Evolutionary conservation across 1,139 yeast genomes (phyloP).

Genomic region (Suhomyces choctaworum): DNA sequence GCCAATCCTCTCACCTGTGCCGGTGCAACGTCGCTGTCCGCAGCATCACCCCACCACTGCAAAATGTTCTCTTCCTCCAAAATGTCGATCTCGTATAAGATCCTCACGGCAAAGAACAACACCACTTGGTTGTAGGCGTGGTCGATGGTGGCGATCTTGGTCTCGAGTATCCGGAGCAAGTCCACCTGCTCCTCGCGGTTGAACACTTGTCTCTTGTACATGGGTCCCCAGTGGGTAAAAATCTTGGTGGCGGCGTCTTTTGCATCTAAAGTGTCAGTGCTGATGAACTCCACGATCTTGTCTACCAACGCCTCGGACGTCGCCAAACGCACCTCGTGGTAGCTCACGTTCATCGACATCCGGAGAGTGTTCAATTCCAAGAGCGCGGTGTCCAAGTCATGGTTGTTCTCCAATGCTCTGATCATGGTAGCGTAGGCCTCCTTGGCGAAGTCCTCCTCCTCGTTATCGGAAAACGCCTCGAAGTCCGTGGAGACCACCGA

Average conservation of each 20-base stretch:
- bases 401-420: constrained; percentile 88
- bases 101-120: constrained; percentile 62
- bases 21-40: constrained; percentile 43
- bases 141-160: constrained; percentile 38
- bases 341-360: constrained; percentile 96
- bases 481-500: constrained; percentile 43
- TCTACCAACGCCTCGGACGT: constrained; percentile 71
- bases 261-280: constrained; percentile 71
- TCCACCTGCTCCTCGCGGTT: constrained; percentile 77
- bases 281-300: constrained; percentile 68
- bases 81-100: constrained; percentile 77
- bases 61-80: constrained; percentile 78
- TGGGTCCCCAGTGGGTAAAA: constrained; percentile 75
- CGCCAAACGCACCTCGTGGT: constrained; percentile 87
- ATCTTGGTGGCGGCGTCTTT: constrained; percentile 77
- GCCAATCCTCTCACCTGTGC: constrained; percentile 56
- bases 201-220: constrained; percentile 80
- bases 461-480: constrained; percentile 38
- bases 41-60: constrained; percentile 71
- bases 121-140: constrained; percentile 46
- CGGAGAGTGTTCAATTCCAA: constrained; percentile 89
- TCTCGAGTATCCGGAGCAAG: constrained; percentile 60
- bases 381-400: constrained; percentile 88
- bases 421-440: constrained; percentile 95
- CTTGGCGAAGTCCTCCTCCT: constrained; percentile 74